A percentile compares a stretch with the other conserved stretches of the same genome.
Evolutionary conservation across 331 rosid genomes (phyloP).

Genomic region (Dryas integrifolia): DNA sequence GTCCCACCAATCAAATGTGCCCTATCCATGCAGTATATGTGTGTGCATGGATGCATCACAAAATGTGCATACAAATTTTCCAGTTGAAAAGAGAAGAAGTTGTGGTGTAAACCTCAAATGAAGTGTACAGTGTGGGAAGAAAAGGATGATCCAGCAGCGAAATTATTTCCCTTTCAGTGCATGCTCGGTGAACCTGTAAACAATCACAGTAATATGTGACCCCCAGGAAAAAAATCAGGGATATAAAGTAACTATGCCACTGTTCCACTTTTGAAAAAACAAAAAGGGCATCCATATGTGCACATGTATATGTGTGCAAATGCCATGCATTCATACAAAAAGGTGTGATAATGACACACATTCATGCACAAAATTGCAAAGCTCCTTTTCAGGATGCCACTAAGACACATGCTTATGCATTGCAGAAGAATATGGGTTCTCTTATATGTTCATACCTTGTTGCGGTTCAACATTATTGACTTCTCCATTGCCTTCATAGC

Average conservation of each 20-base stretch:
- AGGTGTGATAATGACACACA: background rate
- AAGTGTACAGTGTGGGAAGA: conserved; percentile 86
- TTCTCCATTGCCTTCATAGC: conserved; percentile 99
- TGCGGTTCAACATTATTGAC: conserved; percentile 74
- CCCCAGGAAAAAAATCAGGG: background rate
- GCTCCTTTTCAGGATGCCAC: conserved; percentile 5
- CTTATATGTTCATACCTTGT: conserved; percentile 61
- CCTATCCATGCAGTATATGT: background rate
- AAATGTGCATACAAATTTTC: background rate
- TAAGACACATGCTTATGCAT: background rate
- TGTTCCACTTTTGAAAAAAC: background rate
- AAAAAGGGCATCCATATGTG: background rate
- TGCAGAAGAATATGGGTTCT: conserved; percentile 20
- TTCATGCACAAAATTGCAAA: background rate
- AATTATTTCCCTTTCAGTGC: conserved; percentile 86
- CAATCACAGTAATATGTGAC: conserved; percentile 23
- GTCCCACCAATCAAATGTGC: background rate
- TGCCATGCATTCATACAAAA: background rate
- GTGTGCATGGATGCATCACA: background rate
- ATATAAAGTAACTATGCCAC: background rate
- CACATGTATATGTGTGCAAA: background rate
- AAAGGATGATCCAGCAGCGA: conserved; percentile 91
- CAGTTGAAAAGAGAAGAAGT: background rate
- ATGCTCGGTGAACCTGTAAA: conserved; percentile 90
- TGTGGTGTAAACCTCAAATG: conserved; percentile 64